Percentiles rank a stretch among this genome's conserved stretches.
Conservation (phyloP, 257 asterid genomes). For the Solanum sitiens region DNA sequence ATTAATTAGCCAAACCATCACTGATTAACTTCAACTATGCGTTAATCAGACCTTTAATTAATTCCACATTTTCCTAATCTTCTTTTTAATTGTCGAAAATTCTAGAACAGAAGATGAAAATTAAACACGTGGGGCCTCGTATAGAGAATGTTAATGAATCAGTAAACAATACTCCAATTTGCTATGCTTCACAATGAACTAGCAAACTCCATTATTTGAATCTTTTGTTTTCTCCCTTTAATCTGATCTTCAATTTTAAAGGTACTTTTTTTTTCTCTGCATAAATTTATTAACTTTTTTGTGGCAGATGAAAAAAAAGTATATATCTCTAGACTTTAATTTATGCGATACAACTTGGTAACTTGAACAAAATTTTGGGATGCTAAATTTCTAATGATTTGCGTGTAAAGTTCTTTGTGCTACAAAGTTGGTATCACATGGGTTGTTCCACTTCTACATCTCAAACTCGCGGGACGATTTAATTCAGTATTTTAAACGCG, state of each 20-base stretch:
- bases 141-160: background rate
- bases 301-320: background rate
- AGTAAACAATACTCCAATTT: background rate
- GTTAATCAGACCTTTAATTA: background rate
- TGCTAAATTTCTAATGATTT: constrained; percentile 27
- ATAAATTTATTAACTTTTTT: constrained; percentile 4
- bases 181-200: background rate
- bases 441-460: constrained; percentile 17
- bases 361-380: constrained; percentile 16
- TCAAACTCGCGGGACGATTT: background rate
- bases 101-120: background rate
- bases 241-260: background rate
- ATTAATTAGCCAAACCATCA: background rate
- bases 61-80: background rate
- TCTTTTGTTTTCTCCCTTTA: background rate
- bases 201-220: background rate
- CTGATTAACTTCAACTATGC: background rate
- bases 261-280: constrained; percentile 11
- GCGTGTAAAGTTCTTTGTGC: constrained; percentile 12
- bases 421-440: constrained; percentile 46
- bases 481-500: background rate
- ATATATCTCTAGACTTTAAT: background rate
- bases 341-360: constrained; percentile 9
- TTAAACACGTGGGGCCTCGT: background rate
- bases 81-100: background rate